phyloP scores from a whole-genome alignment of 2,329 filamentous ascomycete genomes.

The Eutypa lata region DNA sequence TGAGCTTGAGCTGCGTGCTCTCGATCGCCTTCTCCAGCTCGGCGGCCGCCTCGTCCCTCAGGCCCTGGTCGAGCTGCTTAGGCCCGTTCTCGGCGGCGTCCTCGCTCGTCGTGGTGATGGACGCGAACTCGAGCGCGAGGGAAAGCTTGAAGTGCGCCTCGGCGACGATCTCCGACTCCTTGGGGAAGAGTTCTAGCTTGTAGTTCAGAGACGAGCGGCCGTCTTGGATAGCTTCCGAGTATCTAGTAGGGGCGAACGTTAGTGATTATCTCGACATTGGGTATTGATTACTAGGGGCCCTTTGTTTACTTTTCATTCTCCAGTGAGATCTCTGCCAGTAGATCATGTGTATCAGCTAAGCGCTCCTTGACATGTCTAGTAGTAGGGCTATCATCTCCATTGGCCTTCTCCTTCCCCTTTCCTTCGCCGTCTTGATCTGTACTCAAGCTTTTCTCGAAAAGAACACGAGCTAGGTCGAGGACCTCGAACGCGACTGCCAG shows the following conservation, averaged over 20 bases:
- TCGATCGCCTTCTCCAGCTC: conserved; percentile 73
- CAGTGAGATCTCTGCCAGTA: conserved; percentile 93
- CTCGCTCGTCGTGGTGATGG: conserved; percentile 62
- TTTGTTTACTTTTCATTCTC: conserved; percentile 75
- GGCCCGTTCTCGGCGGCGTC: conserved; percentile 40
- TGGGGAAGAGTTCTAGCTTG: conserved; percentile 74
- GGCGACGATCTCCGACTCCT: conserved; percentile 80
- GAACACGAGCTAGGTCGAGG: conserved; percentile 72
- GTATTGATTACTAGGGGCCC: conserved; percentile 2
- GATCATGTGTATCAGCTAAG: conserved; percentile 87
- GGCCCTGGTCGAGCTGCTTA: conserved; percentile 62
- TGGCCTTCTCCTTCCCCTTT: conserved; percentile 39
- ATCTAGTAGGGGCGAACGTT: conserved; percentile 43
- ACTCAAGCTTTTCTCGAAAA: conserved; percentile 58
- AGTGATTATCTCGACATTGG: conserved; percentile 9
- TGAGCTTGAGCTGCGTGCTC: conserved; percentile 68
- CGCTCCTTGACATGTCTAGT: conserved; percentile 72
- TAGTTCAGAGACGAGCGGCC: conserved; percentile 73
- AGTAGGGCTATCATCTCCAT: conserved; percentile 35
- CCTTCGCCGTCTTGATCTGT: conserved; percentile 34
- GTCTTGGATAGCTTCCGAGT: conserved; percentile 82
- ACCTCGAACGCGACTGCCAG: conserved; percentile 79
- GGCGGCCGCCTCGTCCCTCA: conserved; percentile 67
- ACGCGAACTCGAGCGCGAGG: conserved; percentile 89
- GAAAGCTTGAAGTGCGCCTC: conserved; percentile 97